Conservation (phyloP, 2,329 filamentous ascomycete species). For the Epichloe hybrida region DNA sequence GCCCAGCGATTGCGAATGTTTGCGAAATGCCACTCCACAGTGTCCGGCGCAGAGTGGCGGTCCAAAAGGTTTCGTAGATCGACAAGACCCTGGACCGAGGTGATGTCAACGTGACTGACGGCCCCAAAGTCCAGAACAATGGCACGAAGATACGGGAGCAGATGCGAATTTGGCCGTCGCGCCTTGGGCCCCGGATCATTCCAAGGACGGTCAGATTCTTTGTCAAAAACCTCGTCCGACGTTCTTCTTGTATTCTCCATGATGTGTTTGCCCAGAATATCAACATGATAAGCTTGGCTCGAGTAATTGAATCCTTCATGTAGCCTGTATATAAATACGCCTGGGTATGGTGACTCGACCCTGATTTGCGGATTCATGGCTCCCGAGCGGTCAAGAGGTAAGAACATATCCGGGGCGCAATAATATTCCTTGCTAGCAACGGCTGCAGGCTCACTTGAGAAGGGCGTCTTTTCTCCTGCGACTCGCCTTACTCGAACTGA, state of each 20-base stretch:
- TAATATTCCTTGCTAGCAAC: neutral
- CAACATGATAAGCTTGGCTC: conserved; percentile 35
- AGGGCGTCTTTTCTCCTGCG: neutral
- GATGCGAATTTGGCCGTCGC: conserved; percentile 13
- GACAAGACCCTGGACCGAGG: conserved; percentile 41
- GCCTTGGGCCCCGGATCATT: conserved; percentile 33
- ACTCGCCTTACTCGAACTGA: conserved; percentile 15
- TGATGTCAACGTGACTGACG: conserved; percentile 44
- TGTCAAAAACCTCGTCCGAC: conserved; percentile 22
- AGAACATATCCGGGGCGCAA: conserved; percentile 21
- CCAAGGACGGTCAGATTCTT: conserved; percentile 36
- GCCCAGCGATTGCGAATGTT: conserved; percentile 43
- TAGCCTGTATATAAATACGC: conserved; percentile 39
- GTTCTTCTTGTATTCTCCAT: conserved; percentile 27
- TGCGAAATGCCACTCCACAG: conserved; percentile 41
- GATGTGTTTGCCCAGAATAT: conserved; percentile 26
- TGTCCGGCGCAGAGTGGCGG: conserved; percentile 33
- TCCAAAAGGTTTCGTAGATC: conserved; percentile 42
- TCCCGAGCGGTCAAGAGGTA: conserved; percentile 28
- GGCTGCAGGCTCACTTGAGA: neutral
- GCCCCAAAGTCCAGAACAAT: conserved; percentile 44
- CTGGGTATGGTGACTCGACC: conserved; percentile 30
- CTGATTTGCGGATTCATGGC: conserved; percentile 30
- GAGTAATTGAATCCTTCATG: conserved; percentile 38
- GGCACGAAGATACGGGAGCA: conserved; percentile 35